These are phyloP conservation scores for Syncephalastrum contaminatum DNA, from an alignment of 371 early-diverging fungal genomes.

Conservation along the genomic window DNA sequence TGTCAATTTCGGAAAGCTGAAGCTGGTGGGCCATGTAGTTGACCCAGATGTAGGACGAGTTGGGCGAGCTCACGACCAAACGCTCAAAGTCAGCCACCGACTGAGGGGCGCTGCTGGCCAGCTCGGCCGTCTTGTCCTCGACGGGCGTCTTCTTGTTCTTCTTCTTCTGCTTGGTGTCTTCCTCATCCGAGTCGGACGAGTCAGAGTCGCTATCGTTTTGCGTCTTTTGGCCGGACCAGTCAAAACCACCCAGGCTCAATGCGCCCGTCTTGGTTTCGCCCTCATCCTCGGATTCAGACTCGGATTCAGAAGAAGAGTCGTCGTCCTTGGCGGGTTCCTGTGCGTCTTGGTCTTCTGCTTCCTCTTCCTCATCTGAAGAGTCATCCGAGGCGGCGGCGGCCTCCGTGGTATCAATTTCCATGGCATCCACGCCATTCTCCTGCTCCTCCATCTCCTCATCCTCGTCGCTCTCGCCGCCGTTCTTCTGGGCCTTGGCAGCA, in stretches of 20 bases:
- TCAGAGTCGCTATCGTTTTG: slow-evolving; percentile 27
- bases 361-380: slow-evolving; percentile 27
- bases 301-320: slow-evolving; percentile 29
- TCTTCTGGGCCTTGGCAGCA: slow-evolving; percentile 15
- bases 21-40: slow-evolving; percentile 97
- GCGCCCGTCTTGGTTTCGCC: slow-evolving; percentile 36
- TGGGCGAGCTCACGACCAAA: slow-evolving; percentile 89
- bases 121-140: slow-evolving; percentile 58
- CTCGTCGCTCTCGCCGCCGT: slow-evolving; percentile 31
- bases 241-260: slow-evolving; percentile 49
- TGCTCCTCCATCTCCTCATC: slow-evolving; percentile 44
- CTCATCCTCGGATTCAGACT: slow-evolving; percentile 52
- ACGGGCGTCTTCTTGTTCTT: slow-evolving; percentile 45
- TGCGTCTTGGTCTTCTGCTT: slow-evolving; percentile 30
- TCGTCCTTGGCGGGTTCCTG: slow-evolving; percentile 21
- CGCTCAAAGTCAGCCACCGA: slow-evolving; percentile 82
- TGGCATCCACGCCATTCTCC: slow-evolving; percentile 36
- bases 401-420: slow-evolving; percentile 18
- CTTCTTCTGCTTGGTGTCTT: slow-evolving; percentile 47
- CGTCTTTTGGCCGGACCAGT: slow-evolving; percentile 57
- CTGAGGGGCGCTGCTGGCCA: slow-evolving; percentile 57
- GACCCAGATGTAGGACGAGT: slow-evolving; percentile 96
- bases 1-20: slow-evolving; percentile 84
- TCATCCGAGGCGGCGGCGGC: slow-evolving; percentile 28
- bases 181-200: slow-evolving; percentile 44